These are phyloP conservation scores for Ramaria rubella DNA, from an alignment of 768 basidiomycete genomes.

Conservation along the genomic window DNA sequence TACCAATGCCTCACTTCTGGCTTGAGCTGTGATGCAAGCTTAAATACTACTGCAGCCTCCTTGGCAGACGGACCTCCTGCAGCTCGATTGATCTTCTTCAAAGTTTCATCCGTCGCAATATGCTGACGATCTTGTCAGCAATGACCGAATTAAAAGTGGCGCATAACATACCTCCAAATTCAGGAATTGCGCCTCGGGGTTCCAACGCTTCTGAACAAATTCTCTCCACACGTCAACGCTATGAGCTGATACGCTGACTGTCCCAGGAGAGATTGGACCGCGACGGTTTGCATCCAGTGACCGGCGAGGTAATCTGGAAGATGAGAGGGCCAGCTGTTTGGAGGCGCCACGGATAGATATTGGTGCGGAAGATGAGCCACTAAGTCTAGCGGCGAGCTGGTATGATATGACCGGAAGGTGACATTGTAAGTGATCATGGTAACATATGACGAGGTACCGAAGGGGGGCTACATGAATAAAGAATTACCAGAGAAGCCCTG, in stretches of 20 bases:
- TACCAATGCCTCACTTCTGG: constrained; percentile 49
- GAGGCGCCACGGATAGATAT: constrained; percentile 8
- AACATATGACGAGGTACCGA: background rate
- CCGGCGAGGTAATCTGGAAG: constrained; percentile 1
- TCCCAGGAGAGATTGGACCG: background rate
- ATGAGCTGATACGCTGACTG: constrained; percentile 15
- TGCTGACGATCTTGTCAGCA: constrained; percentile 39
- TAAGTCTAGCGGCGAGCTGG: constrained; percentile 6
- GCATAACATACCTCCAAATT: constrained; percentile 68
- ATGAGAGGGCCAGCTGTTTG: background rate
- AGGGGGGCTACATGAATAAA: background rate
- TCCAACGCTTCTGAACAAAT: constrained; percentile 68
- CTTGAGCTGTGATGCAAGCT: constrained; percentile 70
- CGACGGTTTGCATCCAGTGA: background rate
- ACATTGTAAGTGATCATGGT: background rate
- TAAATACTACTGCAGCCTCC: constrained; percentile 83
- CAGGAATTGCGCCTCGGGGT: constrained; percentile 59
- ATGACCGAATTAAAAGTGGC: background rate
- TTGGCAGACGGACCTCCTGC: constrained; percentile 58
- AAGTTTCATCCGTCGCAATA: constrained; percentile 69
- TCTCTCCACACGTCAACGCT: constrained; percentile 67
- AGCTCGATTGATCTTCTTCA: constrained; percentile 62
- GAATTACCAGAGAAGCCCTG: constrained; percentile 10
- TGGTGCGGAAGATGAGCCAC: background rate
- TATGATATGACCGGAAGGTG: background rate